Percentiles rank a stretch among this genome's conserved stretches.
Evolutionary conservation across 1,284 basidiomycete genomes (phyloP).

Genomic region (Cutaneotrichosporon spelunceum): DNA sequence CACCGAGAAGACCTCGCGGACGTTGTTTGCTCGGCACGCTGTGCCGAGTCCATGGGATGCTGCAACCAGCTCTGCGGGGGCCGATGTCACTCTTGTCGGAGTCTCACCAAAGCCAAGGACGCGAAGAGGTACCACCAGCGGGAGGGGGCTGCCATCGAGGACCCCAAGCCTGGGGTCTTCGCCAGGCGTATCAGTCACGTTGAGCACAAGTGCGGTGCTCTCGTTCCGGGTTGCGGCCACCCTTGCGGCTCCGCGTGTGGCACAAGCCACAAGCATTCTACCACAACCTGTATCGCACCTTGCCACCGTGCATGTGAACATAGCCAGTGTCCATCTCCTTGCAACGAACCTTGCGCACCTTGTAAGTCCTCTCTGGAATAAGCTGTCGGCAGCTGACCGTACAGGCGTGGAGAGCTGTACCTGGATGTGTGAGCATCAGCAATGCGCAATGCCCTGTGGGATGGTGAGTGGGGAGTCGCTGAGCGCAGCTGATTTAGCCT

Average conservation of each 20-base stretch:
- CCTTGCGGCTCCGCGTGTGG: background rate
- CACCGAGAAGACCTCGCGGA: slow-evolving; percentile 51
- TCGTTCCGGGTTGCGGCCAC: background rate
- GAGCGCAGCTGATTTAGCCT: slow-evolving; percentile 52
- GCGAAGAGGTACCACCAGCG: background rate
- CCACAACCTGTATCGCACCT: background rate
- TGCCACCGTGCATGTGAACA: slow-evolving; percentile 7
- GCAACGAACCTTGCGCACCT: background rate
- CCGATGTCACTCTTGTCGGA: slow-evolving; percentile 64
- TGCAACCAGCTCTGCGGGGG: slow-evolving; percentile 58
- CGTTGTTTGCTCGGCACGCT: slow-evolving; percentile 54
- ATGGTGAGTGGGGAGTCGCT: slow-evolving; percentile 56
- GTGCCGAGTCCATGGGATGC: slow-evolving; percentile 57
- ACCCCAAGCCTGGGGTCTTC: background rate
- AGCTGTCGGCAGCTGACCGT: background rate
- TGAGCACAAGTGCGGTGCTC: background rate
- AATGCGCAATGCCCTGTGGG: slow-evolving; percentile 60
- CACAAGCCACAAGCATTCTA: background rate
- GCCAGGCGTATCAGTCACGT: background rate
- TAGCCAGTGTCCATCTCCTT: background rate
- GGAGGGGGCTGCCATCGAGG: background rate
- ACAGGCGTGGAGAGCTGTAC: slow-evolving; percentile 19
- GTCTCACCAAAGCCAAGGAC: slow-evolving; percentile 35
- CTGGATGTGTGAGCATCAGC: slow-evolving; percentile 58
- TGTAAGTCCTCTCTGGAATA: background rate